Conservation (phyloP, 495 filamentous ascomycete genomes). For the Choiromyces venosus region DNA sequence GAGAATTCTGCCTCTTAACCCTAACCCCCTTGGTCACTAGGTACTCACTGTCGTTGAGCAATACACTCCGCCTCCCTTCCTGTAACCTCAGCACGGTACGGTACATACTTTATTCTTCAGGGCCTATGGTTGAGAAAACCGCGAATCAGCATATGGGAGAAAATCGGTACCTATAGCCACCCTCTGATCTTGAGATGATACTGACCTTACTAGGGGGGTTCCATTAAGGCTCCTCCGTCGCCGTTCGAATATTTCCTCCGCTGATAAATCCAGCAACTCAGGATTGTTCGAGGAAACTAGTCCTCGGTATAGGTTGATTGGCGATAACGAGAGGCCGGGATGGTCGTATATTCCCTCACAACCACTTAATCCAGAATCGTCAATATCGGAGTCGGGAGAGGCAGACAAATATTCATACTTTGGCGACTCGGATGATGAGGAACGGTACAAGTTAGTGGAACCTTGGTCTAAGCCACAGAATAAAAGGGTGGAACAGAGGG, state of each 20-base stretch:
- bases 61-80: neutral
- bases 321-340: neutral
- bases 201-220: neutral
- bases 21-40: neutral
- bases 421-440: neutral
- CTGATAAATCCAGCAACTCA: neutral
- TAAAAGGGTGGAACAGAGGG: neutral
- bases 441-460: neutral
- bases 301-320: neutral
- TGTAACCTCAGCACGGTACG: neutral
- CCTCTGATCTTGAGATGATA: neutral
- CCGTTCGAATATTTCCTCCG: neutral
- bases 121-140: neutral
- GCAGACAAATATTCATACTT: neutral
- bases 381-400: neutral
- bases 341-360: neutral
- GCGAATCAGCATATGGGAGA: neutral
- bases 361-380: neutral
- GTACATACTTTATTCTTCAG: neutral
- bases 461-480: neutral
- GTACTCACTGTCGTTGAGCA: neutral
- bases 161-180: neutral
- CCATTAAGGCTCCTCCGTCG: neutral
- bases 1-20: neutral
- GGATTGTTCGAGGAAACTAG: neutral